phyloP scores from a whole-genome alignment of 805 yeast genomes.

The Cyberlindnera mississippiensis region DNA sequence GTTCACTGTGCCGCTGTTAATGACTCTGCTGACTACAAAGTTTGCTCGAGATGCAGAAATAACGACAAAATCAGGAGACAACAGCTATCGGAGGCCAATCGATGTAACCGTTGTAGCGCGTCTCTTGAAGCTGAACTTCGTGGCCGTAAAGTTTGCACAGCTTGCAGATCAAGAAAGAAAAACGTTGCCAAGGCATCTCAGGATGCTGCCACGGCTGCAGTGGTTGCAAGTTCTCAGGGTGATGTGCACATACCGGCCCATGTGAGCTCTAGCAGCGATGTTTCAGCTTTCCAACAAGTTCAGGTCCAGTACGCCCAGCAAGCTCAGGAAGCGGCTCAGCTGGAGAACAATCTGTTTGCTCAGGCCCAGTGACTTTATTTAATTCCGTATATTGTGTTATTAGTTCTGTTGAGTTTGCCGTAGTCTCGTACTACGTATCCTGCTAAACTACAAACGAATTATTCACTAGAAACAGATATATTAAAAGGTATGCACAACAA shows the following conservation, averaged over 20 bases:
- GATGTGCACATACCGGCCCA: neutral
- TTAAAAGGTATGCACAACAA: neutral
- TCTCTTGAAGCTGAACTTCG: conserved; percentile 41
- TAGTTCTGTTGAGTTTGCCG: neutral
- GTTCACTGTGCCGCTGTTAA: conserved; percentile 65
- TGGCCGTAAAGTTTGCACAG: conserved; percentile 51
- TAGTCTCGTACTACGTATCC: neutral
- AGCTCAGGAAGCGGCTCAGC: conserved; percentile 16
- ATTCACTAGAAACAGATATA: no score
- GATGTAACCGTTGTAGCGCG: conserved; percentile 60
- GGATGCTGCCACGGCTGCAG: conserved; percentile 13
- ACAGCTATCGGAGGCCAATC: conserved; percentile 51
- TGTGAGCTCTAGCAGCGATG: neutral
- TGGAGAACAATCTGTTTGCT: conserved; percentile 25
- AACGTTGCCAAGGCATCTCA: conserved; percentile 18
- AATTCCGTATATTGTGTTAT: neutral
- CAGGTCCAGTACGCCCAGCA: conserved; percentile 14
- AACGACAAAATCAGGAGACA: conserved; percentile 57
- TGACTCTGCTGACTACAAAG: conserved; percentile 47
- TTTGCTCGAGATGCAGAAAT: conserved; percentile 61
- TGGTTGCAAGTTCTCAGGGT: conserved; percentile 4
- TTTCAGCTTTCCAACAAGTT: neutral
- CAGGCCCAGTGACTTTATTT: conserved; percentile 3
- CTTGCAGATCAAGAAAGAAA: conserved; percentile 54
- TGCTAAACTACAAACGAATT: neutral